phyloP scores from a whole-genome alignment of 768 basidiomycete genomes.

The Calocybe gangraenosa region DNA sequence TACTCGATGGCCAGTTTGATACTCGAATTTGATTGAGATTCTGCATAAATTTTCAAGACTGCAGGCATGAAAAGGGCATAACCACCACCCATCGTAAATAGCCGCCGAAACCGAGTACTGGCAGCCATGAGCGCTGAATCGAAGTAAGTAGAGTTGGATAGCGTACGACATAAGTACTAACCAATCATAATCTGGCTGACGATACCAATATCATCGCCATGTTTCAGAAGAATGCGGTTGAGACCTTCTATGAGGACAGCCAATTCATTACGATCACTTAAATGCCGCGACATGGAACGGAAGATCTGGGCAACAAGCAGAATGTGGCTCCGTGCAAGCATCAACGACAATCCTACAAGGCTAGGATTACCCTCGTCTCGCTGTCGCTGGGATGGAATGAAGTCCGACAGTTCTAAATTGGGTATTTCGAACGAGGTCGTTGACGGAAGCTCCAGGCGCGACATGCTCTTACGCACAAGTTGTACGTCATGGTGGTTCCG shows the following conservation, averaged over 20 bases:
- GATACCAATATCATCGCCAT: constrained; percentile 73
- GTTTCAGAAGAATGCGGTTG: constrained; percentile 61
- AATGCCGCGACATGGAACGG: constrained; percentile 64
- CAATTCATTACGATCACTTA: constrained; percentile 67
- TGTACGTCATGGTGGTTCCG: constrained; percentile 67
- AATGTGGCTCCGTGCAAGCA: constrained; percentile 65
- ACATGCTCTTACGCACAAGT: constrained; percentile 60
- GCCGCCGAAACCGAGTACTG: constrained; percentile 69
- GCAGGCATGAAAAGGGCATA: constrained; percentile 75
- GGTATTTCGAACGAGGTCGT: constrained; percentile 21
- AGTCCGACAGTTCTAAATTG: constrained; percentile 39
- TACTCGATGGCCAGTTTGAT: constrained; percentile 71
- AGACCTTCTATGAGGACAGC: constrained; percentile 64
- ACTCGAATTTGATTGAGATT: constrained; percentile 49
- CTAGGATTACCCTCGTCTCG: constrained; percentile 14
- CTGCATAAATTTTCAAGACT: constrained; percentile 65
- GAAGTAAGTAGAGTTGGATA: constrained; percentile 7
- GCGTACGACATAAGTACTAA: constrained; percentile 26
- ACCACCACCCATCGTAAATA: constrained; percentile 68
- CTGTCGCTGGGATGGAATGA: constrained; percentile 35
- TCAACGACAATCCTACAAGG: constrained; percentile 47
- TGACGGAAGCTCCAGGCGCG: constrained; percentile 55
- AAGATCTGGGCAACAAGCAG: constrained; percentile 68
- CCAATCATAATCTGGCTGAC: constrained; percentile 73
- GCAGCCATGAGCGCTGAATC: constrained; percentile 69